phyloP scores from a whole-genome alignment of 345 rosid species.

The Linum trigynum region DNA sequence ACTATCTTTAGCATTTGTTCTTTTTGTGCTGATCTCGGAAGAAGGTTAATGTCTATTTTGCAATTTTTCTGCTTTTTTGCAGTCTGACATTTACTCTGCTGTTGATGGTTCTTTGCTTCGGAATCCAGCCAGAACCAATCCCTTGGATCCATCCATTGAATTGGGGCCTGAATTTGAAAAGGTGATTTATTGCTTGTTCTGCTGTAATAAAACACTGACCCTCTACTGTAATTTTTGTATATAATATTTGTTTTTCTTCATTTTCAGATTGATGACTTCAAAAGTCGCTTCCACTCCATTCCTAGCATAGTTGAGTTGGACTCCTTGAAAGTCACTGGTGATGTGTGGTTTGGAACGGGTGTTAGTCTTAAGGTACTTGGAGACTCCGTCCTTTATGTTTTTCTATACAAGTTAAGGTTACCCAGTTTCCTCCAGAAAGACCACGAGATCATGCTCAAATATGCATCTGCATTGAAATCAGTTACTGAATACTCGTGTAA shows the following conservation, averaged over 20 bases:
- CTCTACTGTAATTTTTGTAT: background rate
- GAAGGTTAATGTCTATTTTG: constrained; percentile 1
- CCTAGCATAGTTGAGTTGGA: constrained; percentile 47
- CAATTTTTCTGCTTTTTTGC: constrained; percentile 20
- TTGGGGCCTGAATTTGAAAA: constrained; percentile 51
- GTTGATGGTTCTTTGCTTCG: constrained; percentile 30
- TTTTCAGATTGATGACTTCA: constrained; percentile 36
- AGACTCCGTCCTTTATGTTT: background rate
- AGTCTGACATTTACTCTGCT: constrained; percentile 46
- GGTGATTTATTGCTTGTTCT: constrained; percentile 21
- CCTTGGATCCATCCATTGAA: constrained; percentile 33
- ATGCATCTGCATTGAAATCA: too few relatives aligned
- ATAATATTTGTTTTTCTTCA: background rate
- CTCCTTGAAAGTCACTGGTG: constrained; percentile 49
- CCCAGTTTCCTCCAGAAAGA: background rate
- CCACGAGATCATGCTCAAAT: background rate
- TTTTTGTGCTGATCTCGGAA: constrained; percentile 6
- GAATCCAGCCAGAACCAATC: constrained; percentile 32
- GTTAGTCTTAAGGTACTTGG: constrained; percentile 42
- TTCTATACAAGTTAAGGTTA: background rate
- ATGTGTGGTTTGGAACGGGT: constrained; percentile 59
- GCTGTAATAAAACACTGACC: background rate
- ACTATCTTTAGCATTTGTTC: background rate
- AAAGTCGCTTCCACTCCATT: constrained; percentile 40
- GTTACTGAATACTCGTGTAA: too few relatives aligned